phyloP scores from a whole-genome alignment of 1,284 basidiomycete genomes.

The Wolfiporia cocos region DNA sequence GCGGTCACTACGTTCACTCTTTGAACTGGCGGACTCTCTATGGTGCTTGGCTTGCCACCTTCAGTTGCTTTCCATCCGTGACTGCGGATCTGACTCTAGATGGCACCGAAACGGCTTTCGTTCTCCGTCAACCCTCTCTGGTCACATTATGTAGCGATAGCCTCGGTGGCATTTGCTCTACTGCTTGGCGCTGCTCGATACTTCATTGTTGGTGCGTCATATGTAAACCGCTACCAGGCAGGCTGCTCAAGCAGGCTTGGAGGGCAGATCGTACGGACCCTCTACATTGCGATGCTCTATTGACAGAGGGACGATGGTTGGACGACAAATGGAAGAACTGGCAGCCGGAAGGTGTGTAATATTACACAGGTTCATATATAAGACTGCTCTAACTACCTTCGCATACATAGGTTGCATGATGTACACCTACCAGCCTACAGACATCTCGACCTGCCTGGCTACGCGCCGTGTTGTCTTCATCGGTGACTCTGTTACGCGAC shows the following conservation, averaged over 20 bases:
- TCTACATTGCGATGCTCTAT: slow-evolving; percentile 63
- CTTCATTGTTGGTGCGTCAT: slow-evolving; percentile 44
- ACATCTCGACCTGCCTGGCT: slow-evolving; percentile 47
- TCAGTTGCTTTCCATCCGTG: too few species aligned
- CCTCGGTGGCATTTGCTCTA: slow-evolving; percentile 31
- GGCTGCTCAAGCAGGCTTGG: too few species aligned
- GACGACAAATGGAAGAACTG: slow-evolving; percentile 63
- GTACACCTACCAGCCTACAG: slow-evolving; percentile 49
- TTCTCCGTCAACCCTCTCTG: slow-evolving; percentile 44
- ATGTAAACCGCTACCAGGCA: too few species aligned
- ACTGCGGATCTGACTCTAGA: too few species aligned
- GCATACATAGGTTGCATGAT: slow-evolving; percentile 65
- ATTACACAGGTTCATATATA: not conserved
- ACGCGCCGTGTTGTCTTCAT: slow-evolving; percentile 64
- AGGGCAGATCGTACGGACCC: slow-evolving; percentile 63
- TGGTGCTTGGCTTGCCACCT: too few species aligned
- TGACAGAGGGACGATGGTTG: slow-evolving; percentile 76
- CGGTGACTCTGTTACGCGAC: slow-evolving; percentile 81
- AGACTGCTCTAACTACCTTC: not conserved
- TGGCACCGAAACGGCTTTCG: slow-evolving; percentile 23
- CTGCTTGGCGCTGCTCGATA: slow-evolving; percentile 40
- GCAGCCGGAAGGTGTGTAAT: slow-evolving; percentile 75
- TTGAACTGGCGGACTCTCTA: too few species aligned
- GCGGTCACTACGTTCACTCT: too few species aligned
- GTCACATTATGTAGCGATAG: slow-evolving; percentile 44